These are phyloP conservation scores for Aspergillus oerlinghausenensis DNA, from an alignment of 2,329 filamentous ascomycete species.

Conservation along the genomic window DNA sequence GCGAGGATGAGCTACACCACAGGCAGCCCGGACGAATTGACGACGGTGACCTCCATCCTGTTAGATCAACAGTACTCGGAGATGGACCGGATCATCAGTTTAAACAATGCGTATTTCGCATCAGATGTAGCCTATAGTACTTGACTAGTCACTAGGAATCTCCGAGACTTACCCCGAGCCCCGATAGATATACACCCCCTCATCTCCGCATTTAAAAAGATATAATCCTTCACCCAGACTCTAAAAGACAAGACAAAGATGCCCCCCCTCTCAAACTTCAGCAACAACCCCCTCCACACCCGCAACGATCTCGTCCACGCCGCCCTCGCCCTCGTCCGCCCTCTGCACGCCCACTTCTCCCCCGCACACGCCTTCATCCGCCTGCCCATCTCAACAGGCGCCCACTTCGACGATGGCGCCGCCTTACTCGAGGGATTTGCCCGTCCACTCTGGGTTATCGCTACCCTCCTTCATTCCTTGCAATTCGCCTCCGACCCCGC, in stretches of 20 bases:
- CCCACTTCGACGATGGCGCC: constrained; percentile 17
- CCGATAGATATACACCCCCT: neutral
- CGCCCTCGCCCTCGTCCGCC: constrained; percentile 11
- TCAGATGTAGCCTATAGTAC: neutral
- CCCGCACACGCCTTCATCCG: constrained; percentile 9
- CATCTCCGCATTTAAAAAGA: too few relatives aligned
- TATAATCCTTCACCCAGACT: too few relatives aligned
- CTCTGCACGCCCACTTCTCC: constrained; percentile 14
- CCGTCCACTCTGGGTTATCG: constrained; percentile 27
- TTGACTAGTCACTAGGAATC: neutral
- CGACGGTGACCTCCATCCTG: constrained; percentile 19
- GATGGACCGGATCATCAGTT: constrained; percentile 25
- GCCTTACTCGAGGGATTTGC: constrained; percentile 32
- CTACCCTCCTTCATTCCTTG: constrained; percentile 24
- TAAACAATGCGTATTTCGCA: neutral
- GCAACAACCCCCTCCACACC: constrained; percentile 13
- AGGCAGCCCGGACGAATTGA: constrained; percentile 16
- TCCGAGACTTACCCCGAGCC: neutral
- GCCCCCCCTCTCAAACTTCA: constrained; percentile 15
- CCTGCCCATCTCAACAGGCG: constrained; percentile 14
- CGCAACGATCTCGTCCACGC: constrained; percentile 11
- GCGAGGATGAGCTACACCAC: neutral
- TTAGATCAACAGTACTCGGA: constrained; percentile 23
- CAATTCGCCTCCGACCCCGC: neutral
- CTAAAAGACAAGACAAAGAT: neutral